Conservation (phyloP, 768 basidiomycete species). For the Kwoniella sp. region DNA sequence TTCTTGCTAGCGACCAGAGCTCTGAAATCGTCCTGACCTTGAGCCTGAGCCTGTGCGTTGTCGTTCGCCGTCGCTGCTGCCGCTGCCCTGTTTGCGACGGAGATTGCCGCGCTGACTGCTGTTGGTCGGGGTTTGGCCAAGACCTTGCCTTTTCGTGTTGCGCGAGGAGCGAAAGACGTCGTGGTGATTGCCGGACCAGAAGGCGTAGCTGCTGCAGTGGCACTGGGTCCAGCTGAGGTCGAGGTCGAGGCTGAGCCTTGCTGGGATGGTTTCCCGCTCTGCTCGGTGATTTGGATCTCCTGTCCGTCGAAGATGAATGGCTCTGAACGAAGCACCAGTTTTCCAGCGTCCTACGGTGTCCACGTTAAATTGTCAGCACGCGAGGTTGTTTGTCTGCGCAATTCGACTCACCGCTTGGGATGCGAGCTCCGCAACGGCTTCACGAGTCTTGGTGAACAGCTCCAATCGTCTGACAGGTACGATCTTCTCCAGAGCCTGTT, state of each 20-base stretch:
- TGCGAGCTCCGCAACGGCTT: conserved; percentile 59
- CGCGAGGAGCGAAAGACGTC: conserved; percentile 37
- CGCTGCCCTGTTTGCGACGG: background rate
- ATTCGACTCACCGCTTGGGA: conserved; percentile 56
- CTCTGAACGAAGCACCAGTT: conserved; percentile 70
- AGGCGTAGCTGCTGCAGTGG: conserved; percentile 4
- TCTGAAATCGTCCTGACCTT: conserved; percentile 78
- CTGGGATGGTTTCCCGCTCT: background rate
- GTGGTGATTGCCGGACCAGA: background rate
- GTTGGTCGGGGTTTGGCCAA: conserved; percentile 62
- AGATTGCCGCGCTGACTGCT: conserved; percentile 55
- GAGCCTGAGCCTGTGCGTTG: background rate
- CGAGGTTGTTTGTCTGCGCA: too few species aligned
- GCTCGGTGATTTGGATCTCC: conserved; percentile 61
- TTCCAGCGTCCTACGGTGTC: conserved; percentile 80
- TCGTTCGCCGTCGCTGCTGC: conserved; percentile 6
- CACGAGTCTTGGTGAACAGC: conserved; percentile 65
- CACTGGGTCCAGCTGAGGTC: background rate
- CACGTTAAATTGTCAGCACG: conserved; percentile 58
- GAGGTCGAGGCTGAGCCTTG: background rate
- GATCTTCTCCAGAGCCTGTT: conserved; percentile 83
- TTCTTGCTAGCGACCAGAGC: conserved; percentile 66
- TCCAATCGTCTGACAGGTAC: conserved; percentile 69
- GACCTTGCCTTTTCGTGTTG: conserved; percentile 30
- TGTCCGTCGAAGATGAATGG: conserved; percentile 72